phyloP scores from a whole-genome alignment of 2,329 filamentous ascomycete genomes.

The Exophiala lecanii-corni region DNA sequence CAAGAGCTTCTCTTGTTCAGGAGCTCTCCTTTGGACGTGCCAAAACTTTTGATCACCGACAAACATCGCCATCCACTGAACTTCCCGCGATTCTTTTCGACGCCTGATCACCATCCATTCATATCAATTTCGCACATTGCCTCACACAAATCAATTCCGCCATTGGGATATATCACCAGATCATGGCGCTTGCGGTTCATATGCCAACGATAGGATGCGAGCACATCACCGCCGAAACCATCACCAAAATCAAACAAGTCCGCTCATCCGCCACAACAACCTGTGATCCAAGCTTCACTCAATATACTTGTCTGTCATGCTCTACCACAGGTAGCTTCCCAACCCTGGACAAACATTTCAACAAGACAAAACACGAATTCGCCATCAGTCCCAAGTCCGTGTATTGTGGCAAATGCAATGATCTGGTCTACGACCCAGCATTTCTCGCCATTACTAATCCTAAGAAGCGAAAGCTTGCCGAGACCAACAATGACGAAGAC shows the following conservation, averaged over 20 bases:
- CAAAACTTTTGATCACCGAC: no score
- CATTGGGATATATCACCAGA: no score
- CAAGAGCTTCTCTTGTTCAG: no score
- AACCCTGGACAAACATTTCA: slow-evolving; percentile 23
- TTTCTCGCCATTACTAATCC: slow-evolving; percentile 15
- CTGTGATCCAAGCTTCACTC: slow-evolving; percentile 21
- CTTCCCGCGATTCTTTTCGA: no score
- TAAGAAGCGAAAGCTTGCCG: slow-evolving; percentile 35
- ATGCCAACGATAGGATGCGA: slow-evolving; percentile 26
- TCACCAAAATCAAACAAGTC: slow-evolving; percentile 19
- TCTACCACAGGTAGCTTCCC: slow-evolving; percentile 18
- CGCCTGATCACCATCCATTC: no score
- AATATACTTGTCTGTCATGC: slow-evolving; percentile 24
- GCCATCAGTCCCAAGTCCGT: slow-evolving; percentile 21
- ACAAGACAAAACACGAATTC: slow-evolving; percentile 23
- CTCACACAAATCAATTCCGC: no score
- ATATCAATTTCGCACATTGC: no score
- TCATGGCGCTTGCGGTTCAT: slow-evolving; percentile 16
- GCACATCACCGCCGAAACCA: slow-evolving; percentile 20
- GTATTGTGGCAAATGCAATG: slow-evolving; percentile 24
- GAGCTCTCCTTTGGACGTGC: no score
- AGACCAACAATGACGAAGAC: slow-evolving; percentile 52
- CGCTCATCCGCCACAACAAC: slow-evolving; percentile 7
- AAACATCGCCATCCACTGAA: no score
- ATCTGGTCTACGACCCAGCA: slow-evolving; percentile 25